Percentiles rank a stretch among this genome's conserved stretches.
Conservation (phyloP, 2,329 filamentous ascomycete genomes). For the Talaromyces sp. region DNA sequence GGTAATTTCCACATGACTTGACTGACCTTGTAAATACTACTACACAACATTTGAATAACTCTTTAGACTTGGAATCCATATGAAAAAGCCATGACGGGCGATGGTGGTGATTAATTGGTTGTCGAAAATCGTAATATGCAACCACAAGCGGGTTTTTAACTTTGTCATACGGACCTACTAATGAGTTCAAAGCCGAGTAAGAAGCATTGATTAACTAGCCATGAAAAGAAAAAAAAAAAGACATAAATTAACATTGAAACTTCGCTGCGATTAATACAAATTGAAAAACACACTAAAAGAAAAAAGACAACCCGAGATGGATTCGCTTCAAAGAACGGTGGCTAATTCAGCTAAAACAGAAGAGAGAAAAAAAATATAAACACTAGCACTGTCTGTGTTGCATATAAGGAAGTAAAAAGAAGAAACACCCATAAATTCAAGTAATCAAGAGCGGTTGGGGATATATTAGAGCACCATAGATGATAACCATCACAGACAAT, state of each 20-base stretch:
- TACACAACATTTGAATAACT: no score
- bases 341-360: neutral
- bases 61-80: no score
- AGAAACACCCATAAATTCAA: neutral
- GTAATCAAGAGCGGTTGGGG: neutral
- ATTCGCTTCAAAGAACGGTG: neutral
- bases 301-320: neutral
- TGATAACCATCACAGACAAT: neutral
- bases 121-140: no score
- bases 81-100: neutral
- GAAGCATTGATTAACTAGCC: neutral
- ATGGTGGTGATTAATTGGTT: neutral
- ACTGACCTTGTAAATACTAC: no score
- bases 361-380: neutral
- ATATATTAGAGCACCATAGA: neutral
- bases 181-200: neutral
- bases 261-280: neutral
- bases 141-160: no score
- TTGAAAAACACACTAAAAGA: neutral
- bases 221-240: neutral
- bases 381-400: neutral
- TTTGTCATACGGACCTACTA: no score
- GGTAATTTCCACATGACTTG: neutral
- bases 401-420: neutral
- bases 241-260: neutral